Base-by-base conservation (phyloP, 192 early-diverging fungal species). In the Coemansia sp. region DNA sequence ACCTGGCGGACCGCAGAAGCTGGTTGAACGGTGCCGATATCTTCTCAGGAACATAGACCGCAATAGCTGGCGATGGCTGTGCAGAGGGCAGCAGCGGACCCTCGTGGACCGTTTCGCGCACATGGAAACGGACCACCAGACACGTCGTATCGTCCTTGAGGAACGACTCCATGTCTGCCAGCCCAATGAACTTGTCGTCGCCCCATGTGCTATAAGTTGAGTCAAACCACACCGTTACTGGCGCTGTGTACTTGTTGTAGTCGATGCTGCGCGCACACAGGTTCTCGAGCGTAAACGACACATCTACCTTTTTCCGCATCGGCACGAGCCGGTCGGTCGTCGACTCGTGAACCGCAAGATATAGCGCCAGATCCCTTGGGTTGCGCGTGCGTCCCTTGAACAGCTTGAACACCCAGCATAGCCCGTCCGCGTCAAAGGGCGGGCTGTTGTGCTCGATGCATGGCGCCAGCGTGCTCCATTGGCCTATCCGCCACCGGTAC, bases 401-500 rank as follows among this genome's bases (percentile, higher is more conserved):
- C 23, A 80, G 61, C 41, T 80, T 80, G 61, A 80, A 80, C 11
- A 73, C 70, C 77, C 77, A 80, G 64, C 71, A 67, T 47, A 80
- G 50, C 22, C 72, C 72, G 34, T 80, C 77, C 2, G 77, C 77
- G 27, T 74, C 72, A 27, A 80, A 80, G 2, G 71, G 58, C 0
- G 77, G 77, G 58, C 77, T 80, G 58, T 73, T 80, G 61, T 80
- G 77, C 50, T 80, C 77, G 36, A 74, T 54, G 65, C 70, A 74
- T 47, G 77, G 70, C 45, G 71, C 65, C 28, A 80, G 62, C 31
- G 68, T 65, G 54, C 68, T 68, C 77, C 77, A 80, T 47, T 80
- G 70, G n/a, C 71, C 71, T 48, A 80, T 74, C 59, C 72, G 67
- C 77, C 77, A 80, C 68, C 77, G 71, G n/a, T 80, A 80, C 33